A percentile compares a stretch with the other conserved stretches of the same genome.
phyloP scores from a whole-genome alignment of 2,329 filamentous ascomycete genomes.

The Cordyceps cateniannulata region DNA sequence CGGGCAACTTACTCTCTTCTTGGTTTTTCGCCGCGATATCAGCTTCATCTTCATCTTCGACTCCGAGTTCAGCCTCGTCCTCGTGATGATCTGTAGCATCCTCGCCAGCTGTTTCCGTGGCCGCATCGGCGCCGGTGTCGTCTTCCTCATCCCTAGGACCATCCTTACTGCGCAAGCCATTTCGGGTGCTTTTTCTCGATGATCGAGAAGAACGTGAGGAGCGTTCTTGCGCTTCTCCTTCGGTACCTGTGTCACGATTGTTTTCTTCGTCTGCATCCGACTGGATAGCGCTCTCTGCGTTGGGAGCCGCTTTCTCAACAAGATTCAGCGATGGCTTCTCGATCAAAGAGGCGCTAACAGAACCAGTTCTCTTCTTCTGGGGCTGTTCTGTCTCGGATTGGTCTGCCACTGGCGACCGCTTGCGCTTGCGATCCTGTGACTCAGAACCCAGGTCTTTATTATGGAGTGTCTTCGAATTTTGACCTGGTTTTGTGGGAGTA shows the following conservation, averaged over 20 bases:
- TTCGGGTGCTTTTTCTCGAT: slow-evolving; percentile 36
- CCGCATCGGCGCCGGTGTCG: slow-evolving; percentile 15
- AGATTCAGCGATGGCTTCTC: slow-evolving; percentile 27
- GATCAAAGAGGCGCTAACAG: slow-evolving; percentile 33
- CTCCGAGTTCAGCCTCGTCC: slow-evolving; percentile 29
- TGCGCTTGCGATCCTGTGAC: slow-evolving; percentile 40
- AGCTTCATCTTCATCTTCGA: slow-evolving; percentile 48
- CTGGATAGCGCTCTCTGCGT: slow-evolving; percentile 32
- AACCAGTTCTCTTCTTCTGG: slow-evolving; percentile 47
- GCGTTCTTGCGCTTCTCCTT: slow-evolving; percentile 26
- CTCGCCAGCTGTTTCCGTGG: slow-evolving; percentile 25
- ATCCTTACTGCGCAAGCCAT: slow-evolving; percentile 33
- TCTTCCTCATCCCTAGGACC: slow-evolving; percentile 18
- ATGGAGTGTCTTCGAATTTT: slow-evolving; percentile 21
- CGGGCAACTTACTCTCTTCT: slow-evolving; percentile 51
- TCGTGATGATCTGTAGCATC: slow-evolving; percentile 27
- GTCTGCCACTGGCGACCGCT: slow-evolving; percentile 41
- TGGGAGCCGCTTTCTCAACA: slow-evolving; percentile 30
- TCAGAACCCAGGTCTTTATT: slow-evolving; percentile 15
- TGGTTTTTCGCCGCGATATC: slow-evolving; percentile 54
- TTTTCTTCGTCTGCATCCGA: slow-evolving; percentile 42
- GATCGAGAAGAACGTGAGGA: slow-evolving; percentile 28
- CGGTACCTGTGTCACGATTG: slow-evolving; percentile 23
- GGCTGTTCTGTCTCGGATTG: slow-evolving; percentile 41
- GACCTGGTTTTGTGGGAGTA: slow-evolving; percentile 29